Percentiles rank a stretch among this genome's conserved stretches.
Evolutionary conservation across 2,329 filamentous ascomycete genomes (phyloP).

Genomic region (Drechmeria coniospora): DNA sequence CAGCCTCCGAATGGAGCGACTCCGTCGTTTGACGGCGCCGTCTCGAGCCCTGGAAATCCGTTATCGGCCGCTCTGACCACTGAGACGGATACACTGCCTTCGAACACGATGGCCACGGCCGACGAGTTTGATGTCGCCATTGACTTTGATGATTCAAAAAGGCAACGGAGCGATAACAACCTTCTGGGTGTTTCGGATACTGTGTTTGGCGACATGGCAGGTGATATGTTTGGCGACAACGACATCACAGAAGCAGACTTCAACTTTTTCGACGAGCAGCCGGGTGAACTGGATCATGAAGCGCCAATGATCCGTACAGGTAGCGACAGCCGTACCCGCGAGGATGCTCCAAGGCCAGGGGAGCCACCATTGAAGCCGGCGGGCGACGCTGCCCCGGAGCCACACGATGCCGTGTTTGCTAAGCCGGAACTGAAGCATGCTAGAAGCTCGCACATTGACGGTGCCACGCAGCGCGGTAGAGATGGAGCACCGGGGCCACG

Average conservation of each 20-base stretch:
- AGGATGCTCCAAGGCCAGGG: not conserved
- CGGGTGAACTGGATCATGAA: slow-evolving; percentile 24
- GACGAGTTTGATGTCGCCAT: slow-evolving; percentile 12
- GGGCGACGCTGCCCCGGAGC: slow-evolving; percentile 6
- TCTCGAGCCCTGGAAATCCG: slow-evolving; percentile 38
- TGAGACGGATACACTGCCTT: slow-evolving; percentile 13
- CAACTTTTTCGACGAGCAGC: slow-evolving; percentile 61
- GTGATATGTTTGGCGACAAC: slow-evolving; percentile 56
- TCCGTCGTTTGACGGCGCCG: slow-evolving; percentile 38
- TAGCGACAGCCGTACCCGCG: slow-evolving; percentile 5
- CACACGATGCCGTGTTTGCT: slow-evolving; percentile 29
- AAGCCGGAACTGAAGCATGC: slow-evolving; percentile 45
- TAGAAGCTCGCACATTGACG: slow-evolving; percentile 34
- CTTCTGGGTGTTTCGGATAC: slow-evolving; percentile 36
- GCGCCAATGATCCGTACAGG: slow-evolving; percentile 13
- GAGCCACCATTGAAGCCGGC: not conserved
- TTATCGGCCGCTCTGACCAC: slow-evolving; percentile 13
- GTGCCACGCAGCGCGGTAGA: slow-evolving; percentile 15
- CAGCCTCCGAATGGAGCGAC: slow-evolving; percentile 37
- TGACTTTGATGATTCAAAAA: slow-evolving; percentile 26
- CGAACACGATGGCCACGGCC: slow-evolving; percentile 7
- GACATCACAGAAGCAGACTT: slow-evolving; percentile 73
- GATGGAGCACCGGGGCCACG: slow-evolving; percentile 14
- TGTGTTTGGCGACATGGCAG: slow-evolving; percentile 53
- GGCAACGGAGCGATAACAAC: slow-evolving; percentile 26